Percentiles rank a stretch among this genome's conserved stretches.
Evolutionary conservation across 148 eudicot species (phyloP).

Genomic region (Amaranthus cruentus): DNA sequence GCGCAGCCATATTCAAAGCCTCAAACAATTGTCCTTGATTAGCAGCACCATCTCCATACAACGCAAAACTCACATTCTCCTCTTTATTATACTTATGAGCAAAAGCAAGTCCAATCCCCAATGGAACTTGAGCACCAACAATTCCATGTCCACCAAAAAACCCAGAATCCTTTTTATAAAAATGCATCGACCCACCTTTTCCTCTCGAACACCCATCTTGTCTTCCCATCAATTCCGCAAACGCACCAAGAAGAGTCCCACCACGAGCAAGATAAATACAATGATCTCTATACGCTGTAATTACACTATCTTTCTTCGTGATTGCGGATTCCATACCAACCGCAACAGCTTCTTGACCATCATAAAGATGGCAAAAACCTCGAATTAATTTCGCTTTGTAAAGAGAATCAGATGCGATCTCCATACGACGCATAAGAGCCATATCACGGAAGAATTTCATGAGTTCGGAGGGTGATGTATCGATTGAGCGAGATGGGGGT

Average conservation of each 20-base stretch:
- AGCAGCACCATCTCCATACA: slow-evolving; percentile 98
- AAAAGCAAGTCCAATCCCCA: slow-evolving; percentile 83
- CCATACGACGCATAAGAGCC: slow-evolving; percentile 85
- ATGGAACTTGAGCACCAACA: slow-evolving; percentile 92
- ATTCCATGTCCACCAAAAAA: slow-evolving; percentile 96
- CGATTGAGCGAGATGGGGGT: slow-evolving; percentile 62
- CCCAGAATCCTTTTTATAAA: slow-evolving; percentile 70
- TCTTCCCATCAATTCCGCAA: slow-evolving; percentile 81
- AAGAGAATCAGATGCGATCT: slow-evolving; percentile 91
- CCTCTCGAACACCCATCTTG: slow-evolving; percentile 81
- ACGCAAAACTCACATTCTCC: slow-evolving; percentile 58
- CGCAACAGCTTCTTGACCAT: slow-evolving; percentile 91
- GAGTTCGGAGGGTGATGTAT: slow-evolving; percentile 56
- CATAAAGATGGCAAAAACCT: slow-evolving; percentile 90
- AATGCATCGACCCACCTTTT: slow-evolving; percentile 98
- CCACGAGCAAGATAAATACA: slow-evolving; percentile 75
- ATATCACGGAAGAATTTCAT: slow-evolving; percentile 64
- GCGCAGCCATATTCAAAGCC: slow-evolving; percentile 93
- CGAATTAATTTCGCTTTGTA: slow-evolving; percentile 88
- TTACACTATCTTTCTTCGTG: slow-evolving; percentile 57
- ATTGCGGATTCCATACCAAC: slow-evolving; percentile 95
- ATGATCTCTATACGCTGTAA: slow-evolving; percentile 88
- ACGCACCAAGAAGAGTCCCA: slow-evolving; percentile 48
- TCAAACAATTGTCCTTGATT: slow-evolving; percentile 96
- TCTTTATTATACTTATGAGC: slow-evolving; percentile 90